Percentiles rank a stretch among this genome's conserved stretches.
Conservation (phyloP, 371 early-diverging fungal genomes). For the Mortierella sp. region DNA sequence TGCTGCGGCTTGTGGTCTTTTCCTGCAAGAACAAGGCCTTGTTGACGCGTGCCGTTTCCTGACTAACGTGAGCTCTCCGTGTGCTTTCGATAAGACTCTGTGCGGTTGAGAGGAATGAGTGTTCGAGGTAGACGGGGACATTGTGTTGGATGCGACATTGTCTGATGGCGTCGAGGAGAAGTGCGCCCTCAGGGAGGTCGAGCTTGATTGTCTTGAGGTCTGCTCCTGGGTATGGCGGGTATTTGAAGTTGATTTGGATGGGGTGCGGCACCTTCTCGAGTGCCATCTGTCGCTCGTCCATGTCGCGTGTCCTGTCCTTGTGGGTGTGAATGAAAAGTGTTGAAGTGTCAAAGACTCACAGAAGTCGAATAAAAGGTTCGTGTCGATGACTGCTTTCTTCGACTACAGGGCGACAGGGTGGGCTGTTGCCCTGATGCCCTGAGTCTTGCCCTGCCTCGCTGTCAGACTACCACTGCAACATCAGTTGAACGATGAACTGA, state of each 20-base stretch:
- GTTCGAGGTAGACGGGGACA: conserved; percentile 62
- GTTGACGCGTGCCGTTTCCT: conserved; percentile 28
- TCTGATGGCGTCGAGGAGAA: conserved; percentile 60
- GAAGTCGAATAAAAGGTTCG: no score
- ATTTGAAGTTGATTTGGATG: conserved; percentile 43
- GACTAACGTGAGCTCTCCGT: conserved; percentile 22
- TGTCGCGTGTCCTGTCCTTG: not conserved
- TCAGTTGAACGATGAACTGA: no score
- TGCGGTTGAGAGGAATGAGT: conserved; percentile 61
- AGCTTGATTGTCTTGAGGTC: conserved; percentile 39
- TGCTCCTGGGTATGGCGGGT: conserved; percentile 49
- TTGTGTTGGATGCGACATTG: conserved; percentile 58
- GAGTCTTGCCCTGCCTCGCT: no score
- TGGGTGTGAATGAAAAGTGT: not conserved
- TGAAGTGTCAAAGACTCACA: no score
- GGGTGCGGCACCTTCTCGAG: conserved; percentile 49
- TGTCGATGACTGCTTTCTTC: not conserved
- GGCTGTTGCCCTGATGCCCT: no score
- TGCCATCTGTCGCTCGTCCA: conserved; percentile 44
- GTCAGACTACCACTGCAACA: no score
- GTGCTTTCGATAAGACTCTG: conserved; percentile 53
- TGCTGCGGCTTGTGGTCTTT: not conserved
- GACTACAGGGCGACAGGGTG: no score
- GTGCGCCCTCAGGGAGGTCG: conserved; percentile 58
- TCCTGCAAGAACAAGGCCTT: conserved; percentile 19